Evolutionary conservation across 805 yeast species (phyloP), one percentile per base, ranked within the genome.

Genomic region (Candida lessepsii): DNA sequence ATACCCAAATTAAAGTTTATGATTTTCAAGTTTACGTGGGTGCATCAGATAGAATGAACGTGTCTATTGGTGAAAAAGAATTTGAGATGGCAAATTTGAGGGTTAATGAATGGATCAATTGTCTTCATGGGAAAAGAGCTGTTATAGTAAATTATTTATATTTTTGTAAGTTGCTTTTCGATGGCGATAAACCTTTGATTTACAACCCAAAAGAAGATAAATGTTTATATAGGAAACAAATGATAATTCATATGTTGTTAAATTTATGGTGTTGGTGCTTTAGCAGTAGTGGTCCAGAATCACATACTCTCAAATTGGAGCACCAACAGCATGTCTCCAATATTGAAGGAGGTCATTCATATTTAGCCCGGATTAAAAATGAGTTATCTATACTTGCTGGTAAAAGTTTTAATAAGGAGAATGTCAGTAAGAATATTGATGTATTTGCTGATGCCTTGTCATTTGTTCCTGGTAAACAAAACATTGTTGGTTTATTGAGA

Each of bases 61-160:
- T 81, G 9, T 37, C 41, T 11, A 43, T 51, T 15, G 46, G 39
- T 18, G 49, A 43, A 17, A 44, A 43, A 2, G 81, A 76, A 43
- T 69, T 75, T 44, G 71, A 70, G 19, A 61, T 69, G 4, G 77
- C 75, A 9, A 64, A 68, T 27, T 60, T 61, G 9, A 65, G 80
- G 46, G 72, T 83, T 16, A 59, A 65, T 24, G 76, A 71, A 37
- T 78, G 85, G 79, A 65, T 80, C 1, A 54, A 54, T 7, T 63
- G 72, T 5, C 41, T 58, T 8, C 67, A 63, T 41, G 83, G 81
- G 5, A 69, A 69, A 42, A 59, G 75, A 15, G 70, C 80, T 14
- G 71, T 77, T 8, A 65, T 81, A 25, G 82, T 40, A 5, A 42
- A 42, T 6, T 44, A 44, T 17, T 32, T 34, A 2, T 44, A 44